Evolutionary conservation across 768 basidiomycete genomes (phyloP), one percentile per base, ranked within the genome.

Genomic region (Rhodotorula graminis): DNA sequence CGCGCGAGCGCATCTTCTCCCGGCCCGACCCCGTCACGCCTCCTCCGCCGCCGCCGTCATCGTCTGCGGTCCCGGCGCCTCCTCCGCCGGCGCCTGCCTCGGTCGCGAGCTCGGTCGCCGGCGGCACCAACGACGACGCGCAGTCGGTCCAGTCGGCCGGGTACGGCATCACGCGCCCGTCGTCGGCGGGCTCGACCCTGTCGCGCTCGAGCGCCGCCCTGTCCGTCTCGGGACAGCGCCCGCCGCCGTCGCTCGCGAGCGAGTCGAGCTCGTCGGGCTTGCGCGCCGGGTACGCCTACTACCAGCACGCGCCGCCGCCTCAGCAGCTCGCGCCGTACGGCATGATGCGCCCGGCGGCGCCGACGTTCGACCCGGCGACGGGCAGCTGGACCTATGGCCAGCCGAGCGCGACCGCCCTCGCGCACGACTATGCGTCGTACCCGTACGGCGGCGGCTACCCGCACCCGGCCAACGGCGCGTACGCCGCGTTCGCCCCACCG

Each of bases 1-100:
- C 77, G 1, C 56, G 77, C 47, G 71, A 75, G 57, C 76, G 77
- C 29, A 78, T 78, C 72, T 78, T 78, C 57, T 66, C 21, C n/a
- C 63, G 69, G 37, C 44, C 44, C 44, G 44, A 46, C 44, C 12
- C 18, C 44, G 44, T 46, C 44, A 46, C 44, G 44, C 37, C 37
- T 37, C 37, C 37, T 55, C 69, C 1, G 65, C 69, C 21, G 59
- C 47, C 1, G 70, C 69, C n/a, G n/a, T n/a, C n/a, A n/a, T n/a
- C n/a, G n/a, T n/a, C n/a, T n/a, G n/a, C n/a, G n/a, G n/a, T n/a
- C n/a, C n/a, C n/a, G 47, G 71, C 12, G 23, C 31, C 23, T 44
- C 50, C 44, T 3, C 57, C 62, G 1, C 33, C 58, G 0, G 7
- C 52, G 27, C 29, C 65, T 57, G 65, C 67, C 21, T 42, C 66